These are phyloP conservation scores for Penicillium argentinense DNA, from an alignment of 495 filamentous ascomycete genomes.

Conservation along the genomic window DNA sequence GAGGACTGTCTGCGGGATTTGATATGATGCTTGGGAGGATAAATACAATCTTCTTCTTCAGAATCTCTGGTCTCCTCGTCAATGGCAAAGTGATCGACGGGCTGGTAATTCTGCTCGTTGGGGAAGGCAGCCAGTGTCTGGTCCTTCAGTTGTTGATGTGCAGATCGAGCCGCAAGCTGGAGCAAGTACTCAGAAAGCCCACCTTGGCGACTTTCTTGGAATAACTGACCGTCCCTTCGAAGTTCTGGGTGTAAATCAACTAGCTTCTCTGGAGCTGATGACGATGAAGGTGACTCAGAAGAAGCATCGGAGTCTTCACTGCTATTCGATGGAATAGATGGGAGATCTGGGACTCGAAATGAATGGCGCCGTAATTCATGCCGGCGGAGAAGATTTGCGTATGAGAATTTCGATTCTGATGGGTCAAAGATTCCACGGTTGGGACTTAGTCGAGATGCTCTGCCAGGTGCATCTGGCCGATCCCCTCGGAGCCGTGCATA, in stretches of 20 bases:
- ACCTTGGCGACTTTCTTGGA: constrained; percentile 64
- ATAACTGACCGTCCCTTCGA: constrained; percentile 39
- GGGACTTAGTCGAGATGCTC: background rate
- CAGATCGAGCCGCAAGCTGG: constrained; percentile 70
- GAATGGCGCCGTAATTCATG: constrained; percentile 49
- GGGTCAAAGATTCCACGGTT: background rate
- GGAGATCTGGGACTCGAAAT: constrained; percentile 54
- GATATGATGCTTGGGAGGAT: constrained; percentile 32
- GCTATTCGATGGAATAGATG: constrained; percentile 54
- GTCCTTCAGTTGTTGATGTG: constrained; percentile 69
- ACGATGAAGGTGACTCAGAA: constrained; percentile 33
- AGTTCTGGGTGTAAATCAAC: background rate
- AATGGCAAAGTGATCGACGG: constrained; percentile 60
- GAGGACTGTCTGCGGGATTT: constrained; percentile 45
- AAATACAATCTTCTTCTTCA: constrained; percentile 37
- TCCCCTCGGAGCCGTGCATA: no score
- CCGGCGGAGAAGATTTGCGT: constrained; percentile 40
- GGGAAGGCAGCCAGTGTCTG: constrained; percentile 70
- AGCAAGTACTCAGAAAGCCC: constrained; percentile 72
- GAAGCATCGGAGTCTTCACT: constrained; percentile 51
- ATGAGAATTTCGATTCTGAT: constrained; percentile 50
- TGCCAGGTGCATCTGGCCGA: background rate
- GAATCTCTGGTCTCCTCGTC: constrained; percentile 51
- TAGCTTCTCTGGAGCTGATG: constrained; percentile 9
- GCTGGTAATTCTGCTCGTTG: constrained; percentile 62